These are phyloP conservation scores for Psilocybe cubensis DNA, from an alignment of 768 basidiomycete genomes.

Conservation along the genomic window DNA sequence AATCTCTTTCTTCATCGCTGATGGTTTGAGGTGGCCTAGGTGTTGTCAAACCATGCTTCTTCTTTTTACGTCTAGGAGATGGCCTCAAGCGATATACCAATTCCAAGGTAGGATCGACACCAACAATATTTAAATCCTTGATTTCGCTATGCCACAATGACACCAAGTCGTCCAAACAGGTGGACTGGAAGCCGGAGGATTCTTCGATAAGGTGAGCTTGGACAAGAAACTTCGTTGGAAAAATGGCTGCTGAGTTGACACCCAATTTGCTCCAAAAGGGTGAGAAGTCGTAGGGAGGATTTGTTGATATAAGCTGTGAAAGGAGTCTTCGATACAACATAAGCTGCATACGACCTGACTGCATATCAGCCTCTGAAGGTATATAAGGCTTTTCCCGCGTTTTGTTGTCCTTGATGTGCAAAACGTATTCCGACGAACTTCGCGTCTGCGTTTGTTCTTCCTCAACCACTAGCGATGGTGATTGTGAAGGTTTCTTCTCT, in stretches of 20 bases:
- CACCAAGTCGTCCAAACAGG: constrained; percentile 44
- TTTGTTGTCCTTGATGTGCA: constrained; percentile 71
- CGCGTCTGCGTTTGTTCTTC: neutral
- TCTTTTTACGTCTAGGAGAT: constrained; percentile 18
- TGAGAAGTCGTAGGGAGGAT: constrained; percentile 54
- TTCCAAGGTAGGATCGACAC: constrained; percentile 45
- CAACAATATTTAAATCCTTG: constrained; percentile 27
- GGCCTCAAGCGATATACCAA: constrained; percentile 55
- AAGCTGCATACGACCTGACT: constrained; percentile 67
- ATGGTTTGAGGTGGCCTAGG: neutral
- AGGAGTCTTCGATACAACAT: constrained; percentile 80
- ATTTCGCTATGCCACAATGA: constrained; percentile 33
- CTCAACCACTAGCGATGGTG: too few species aligned
- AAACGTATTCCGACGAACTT: constrained; percentile 22
- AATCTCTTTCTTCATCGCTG: constrained; percentile 13
- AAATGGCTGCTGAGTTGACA: constrained; percentile 42
- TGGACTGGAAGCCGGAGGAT: constrained; percentile 18
- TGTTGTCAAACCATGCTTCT: constrained; percentile 12
- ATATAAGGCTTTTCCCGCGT: constrained; percentile 55
- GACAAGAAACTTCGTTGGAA: constrained; percentile 55
- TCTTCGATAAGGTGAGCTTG: constrained; percentile 38
- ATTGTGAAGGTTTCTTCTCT: neutral
- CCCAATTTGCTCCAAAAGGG: constrained; percentile 52
- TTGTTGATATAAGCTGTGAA: constrained; percentile 45
- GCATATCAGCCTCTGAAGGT: constrained; percentile 61